These are phyloP conservation scores for Leccinum disarticulatum DNA, from an alignment of 768 basidiomycete species.

Conservation along the genomic window DNA sequence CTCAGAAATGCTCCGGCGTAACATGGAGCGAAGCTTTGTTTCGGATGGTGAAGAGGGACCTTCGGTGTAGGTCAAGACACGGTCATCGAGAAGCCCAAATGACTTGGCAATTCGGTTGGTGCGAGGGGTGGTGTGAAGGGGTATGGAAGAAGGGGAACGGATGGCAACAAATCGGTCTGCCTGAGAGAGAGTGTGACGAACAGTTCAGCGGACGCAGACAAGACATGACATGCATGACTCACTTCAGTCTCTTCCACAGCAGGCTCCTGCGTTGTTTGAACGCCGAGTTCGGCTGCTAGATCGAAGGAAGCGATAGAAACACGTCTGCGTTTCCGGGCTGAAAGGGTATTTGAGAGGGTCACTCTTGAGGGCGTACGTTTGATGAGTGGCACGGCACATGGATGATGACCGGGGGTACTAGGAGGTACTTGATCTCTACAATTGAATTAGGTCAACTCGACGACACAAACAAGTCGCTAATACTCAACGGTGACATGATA, in stretches of 20 bases:
- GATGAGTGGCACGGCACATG: conserved; percentile 28
- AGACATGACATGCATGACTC: conserved; percentile 12
- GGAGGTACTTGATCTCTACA: conserved; percentile 27
- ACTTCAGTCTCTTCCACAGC: conserved; percentile 30
- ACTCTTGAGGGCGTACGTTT: conserved; percentile 40
- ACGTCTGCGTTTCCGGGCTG: conserved; percentile 41
- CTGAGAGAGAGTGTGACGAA: conserved; percentile 31
- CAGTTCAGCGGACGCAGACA: background rate
- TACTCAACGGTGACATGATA: conserved; percentile 34
- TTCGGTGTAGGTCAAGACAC: conserved; percentile 53
- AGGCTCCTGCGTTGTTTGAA: conserved; percentile 14
- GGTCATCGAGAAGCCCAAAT: conserved; percentile 59
- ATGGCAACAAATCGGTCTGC: conserved; percentile 61
- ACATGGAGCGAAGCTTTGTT: conserved; percentile 43
- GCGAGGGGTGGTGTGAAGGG: conserved; percentile 62
- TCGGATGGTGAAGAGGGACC: conserved; percentile 34
- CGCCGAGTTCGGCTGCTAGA: conserved; percentile 34
- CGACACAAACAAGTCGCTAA: conserved; percentile 6
- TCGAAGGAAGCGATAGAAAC: conserved; percentile 42
- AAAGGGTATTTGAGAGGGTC: conserved; percentile 41
- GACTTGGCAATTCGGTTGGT: conserved; percentile 65
- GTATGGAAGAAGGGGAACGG: conserved; percentile 49
- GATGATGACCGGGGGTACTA: conserved; percentile 23
- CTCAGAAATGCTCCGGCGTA: conserved; percentile 53
- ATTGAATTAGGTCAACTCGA: conserved; percentile 16